A percentile compares a stretch with the other conserved stretches of the same genome.
Evolutionary conservation across 2,329 filamentous ascomycete genomes (phyloP).

Genomic region (Ceratocystiopsis minuta): DNA sequence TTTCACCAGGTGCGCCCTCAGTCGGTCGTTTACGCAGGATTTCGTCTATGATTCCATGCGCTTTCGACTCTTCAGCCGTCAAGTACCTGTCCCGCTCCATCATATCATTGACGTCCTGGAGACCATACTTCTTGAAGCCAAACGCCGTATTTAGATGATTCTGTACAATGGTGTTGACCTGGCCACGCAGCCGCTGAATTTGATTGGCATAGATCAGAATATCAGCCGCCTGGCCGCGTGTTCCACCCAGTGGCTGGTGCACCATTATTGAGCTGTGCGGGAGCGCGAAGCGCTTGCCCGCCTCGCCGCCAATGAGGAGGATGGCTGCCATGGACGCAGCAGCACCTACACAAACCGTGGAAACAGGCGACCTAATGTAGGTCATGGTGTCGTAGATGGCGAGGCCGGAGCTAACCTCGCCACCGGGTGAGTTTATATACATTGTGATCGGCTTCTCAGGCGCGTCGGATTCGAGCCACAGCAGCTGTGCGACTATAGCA

Average conservation of each 20-base stretch:
- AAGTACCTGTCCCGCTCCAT: conserved; percentile 97
- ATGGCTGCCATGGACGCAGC: conserved; percentile 91
- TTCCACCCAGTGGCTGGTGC: conserved; percentile 75
- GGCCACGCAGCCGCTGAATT: conserved; percentile 69
- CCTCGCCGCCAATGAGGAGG: conserved; percentile 67
- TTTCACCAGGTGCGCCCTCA: neutral
- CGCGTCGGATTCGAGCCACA: conserved; percentile 94
- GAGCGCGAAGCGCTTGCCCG: conserved; percentile 71
- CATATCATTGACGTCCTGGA: conserved; percentile 76
- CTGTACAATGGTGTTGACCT: conserved; percentile 81
- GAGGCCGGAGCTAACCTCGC: conserved; percentile 69
- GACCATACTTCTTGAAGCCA: conserved; percentile 53
- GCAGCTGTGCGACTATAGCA: conserved; percentile 85
- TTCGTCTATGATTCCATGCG: conserved; percentile 82
- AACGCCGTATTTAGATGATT: conserved; percentile 65
- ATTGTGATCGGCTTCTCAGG: conserved; percentile 89
- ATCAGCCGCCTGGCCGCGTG: conserved; percentile 49
- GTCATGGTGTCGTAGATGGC: conserved; percentile 99
- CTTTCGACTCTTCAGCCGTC: conserved; percentile 70
- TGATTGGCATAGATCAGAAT: conserved; percentile 96
- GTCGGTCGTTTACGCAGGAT: conserved; percentile 50
- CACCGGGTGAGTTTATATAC: conserved; percentile 94
- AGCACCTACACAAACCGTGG: conserved; percentile 86
- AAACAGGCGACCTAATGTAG: conserved; percentile 85
- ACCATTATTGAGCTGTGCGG: conserved; percentile 96